Evolutionary conservation across 1,139 yeast genomes (phyloP), one percentile per base, ranked within the genome.

Genomic region (Meyerozyma carpophila): DNA sequence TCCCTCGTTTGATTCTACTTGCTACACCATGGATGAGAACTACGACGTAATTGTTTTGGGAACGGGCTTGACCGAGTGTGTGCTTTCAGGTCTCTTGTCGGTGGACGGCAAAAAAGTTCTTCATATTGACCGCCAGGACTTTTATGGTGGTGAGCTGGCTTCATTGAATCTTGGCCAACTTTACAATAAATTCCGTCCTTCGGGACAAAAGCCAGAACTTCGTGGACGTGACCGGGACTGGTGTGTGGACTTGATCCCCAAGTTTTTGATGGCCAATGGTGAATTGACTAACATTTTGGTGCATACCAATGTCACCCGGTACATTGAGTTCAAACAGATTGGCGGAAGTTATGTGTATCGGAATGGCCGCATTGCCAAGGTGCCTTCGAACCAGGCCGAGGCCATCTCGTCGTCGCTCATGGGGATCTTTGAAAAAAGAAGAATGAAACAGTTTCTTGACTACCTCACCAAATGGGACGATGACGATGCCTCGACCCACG

Each of bases 221-320:
- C 77, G 82, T 47, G 98, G 98, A 41, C 81, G 95, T 56, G 96
- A 90, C 60, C 79, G 98, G 53, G 98, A 93, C 65, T 93, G 98
- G 98, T 90, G 95, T 65, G 91, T 93, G 45, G 99, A 93, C 62
- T 75, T 93, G 70, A 90, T 93, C 57, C 99, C 99, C 42, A 93
- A 93, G 70, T 93, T 93, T 57, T 74, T 94, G 56, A 94, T 93
- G 98, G 94, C 98, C 46, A 89, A 90, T 58, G 99, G 99, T 36
- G 99, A 93, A 63, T 78, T 93, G 68, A 91, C 98, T 55, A 91
- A 91, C 65, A 94, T 93, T 56, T 78, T 93, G 58, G 93, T 87
- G 34, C 96, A 91, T 64, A 93, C 98, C 24, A 93, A 91, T 57
- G 98, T 93, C 43, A 91, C 98, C 24, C 79, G 96, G 53, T 93